These are phyloP conservation scores for Eucalyptus regnans DNA, from an alignment of 345 rosid genomes.

Conservation along the genomic window DNA sequence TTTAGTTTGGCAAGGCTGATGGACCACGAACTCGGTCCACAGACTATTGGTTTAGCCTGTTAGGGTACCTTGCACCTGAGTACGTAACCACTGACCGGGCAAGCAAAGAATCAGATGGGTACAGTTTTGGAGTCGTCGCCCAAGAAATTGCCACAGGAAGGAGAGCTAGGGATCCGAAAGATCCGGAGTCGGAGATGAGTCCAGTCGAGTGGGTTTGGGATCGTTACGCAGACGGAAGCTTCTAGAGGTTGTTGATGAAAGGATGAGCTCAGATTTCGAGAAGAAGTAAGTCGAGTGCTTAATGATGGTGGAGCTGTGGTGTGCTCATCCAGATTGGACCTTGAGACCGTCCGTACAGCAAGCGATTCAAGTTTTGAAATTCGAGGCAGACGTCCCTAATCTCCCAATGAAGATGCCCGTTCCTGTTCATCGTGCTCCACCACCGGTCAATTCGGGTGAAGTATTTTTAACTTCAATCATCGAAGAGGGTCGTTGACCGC, in stretches of 20 bases:
- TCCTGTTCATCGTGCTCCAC: slow-evolving; percentile 14
- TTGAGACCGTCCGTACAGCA: slow-evolving; percentile 34
- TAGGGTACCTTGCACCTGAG: slow-evolving; percentile 51
- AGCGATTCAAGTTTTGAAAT: slow-evolving; percentile 35
- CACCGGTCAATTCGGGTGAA: slow-evolving; percentile 9
- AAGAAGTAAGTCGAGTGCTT: slow-evolving; percentile 19
- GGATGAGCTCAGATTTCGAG: slow-evolving; percentile 9
- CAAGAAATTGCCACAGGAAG: slow-evolving; percentile 25
- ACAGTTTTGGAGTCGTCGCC: slow-evolving; percentile 21
- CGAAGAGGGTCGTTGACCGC: slow-evolving; percentile 14
- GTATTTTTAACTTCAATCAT: slow-evolving; percentile 3
- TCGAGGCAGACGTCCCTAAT: slow-evolving; percentile 17
- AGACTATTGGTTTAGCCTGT: slow-evolving; percentile 43
- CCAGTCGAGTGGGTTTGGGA: slow-evolving; percentile 48
- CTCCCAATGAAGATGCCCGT: slow-evolving; percentile 32
- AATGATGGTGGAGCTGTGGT: slow-evolving; percentile 43
- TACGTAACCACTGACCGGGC: slow-evolving; percentile 28
- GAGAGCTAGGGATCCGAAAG: slow-evolving; percentile 10
- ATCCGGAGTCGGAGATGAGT: slow-evolving; percentile 1
- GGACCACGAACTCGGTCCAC: slow-evolving; percentile 27
- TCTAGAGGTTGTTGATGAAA: slow-evolving; percentile 15
- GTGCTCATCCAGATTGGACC: slow-evolving; percentile 40
- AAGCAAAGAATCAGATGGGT: slow-evolving; percentile 32
- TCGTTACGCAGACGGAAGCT: slow-evolving; percentile 13
- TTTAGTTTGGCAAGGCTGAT: slow-evolving; percentile 43